Percentiles rank a stretch among this genome's conserved stretches.
phyloP scores from a whole-genome alignment of 148 eudicot genomes.

The Chenopodium suecicum region DNA sequence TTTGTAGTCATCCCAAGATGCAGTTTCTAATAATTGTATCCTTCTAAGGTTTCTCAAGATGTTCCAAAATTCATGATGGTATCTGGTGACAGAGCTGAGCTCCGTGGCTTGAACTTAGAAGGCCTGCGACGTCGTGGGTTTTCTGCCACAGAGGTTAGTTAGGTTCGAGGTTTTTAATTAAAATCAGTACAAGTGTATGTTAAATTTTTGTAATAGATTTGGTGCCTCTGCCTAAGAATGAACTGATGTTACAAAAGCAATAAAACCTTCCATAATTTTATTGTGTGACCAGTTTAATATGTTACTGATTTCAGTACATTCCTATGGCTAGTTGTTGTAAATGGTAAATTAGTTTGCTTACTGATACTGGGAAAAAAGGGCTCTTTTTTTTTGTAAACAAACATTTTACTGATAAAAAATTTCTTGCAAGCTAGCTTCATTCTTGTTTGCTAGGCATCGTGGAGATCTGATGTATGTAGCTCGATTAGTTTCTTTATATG shows the following conservation, averaged over 20 bases:
- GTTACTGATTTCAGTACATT: neutral
- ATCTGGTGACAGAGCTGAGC: conserved; percentile 92
- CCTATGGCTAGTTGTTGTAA: neutral
- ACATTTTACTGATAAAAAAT: too few relatives aligned
- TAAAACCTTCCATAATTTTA: neutral
- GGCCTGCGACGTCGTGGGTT: conserved; percentile 82
- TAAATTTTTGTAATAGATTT: neutral
- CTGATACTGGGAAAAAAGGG: neutral
- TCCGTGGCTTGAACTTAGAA: conserved; percentile 89
- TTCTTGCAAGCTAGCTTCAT: neutral
- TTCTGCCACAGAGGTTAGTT: conserved; percentile 66
- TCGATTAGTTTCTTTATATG: neutral
- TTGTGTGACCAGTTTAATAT: neutral
- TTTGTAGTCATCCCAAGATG: neutral
- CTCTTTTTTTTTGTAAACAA: too few relatives aligned
- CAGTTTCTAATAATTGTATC: neutral
- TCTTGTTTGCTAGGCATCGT: neutral
- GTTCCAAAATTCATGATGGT: conserved; percentile 89
- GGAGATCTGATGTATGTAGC: neutral
- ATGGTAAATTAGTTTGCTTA: neutral
- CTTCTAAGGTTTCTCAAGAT: conserved; percentile 80
- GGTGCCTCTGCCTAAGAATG: neutral
- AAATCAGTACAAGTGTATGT: neutral
- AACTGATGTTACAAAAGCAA: neutral
- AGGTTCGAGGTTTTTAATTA: conserved; percentile 7